Percentiles rank a stretch among this genome's conserved stretches.
phyloP scores from a whole-genome alignment of 2,329 filamentous ascomycete species.

The Monosporascus sp. region DNA sequence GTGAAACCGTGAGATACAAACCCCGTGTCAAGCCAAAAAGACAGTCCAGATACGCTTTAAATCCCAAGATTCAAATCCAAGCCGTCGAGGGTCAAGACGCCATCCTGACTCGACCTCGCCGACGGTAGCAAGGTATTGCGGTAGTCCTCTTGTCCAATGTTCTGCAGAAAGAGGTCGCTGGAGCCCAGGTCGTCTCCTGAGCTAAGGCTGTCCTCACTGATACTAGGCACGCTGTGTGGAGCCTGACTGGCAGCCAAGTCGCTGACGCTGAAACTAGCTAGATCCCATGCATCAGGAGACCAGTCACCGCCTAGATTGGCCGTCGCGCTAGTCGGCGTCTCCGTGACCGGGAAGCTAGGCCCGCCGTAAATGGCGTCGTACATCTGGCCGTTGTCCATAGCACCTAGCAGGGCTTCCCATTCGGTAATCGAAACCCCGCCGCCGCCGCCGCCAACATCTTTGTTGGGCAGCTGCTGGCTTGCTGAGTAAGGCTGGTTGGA shows the following conservation, averaged over 20 bases:
- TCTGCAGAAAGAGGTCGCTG: conserved; percentile 38
- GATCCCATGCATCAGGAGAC: conserved; percentile 55
- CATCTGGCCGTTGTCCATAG: conserved; percentile 71
- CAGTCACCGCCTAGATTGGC: conserved; percentile 36
- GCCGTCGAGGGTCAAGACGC: conserved; percentile 18
- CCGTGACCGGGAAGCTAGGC: conserved; percentile 42
- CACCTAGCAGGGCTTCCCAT: conserved; percentile 78
- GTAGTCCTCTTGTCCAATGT: conserved; percentile 35
- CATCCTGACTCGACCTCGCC: conserved; percentile 22
- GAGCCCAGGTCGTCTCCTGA: conserved; percentile 48
- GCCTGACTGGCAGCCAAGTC: conserved; percentile 41
- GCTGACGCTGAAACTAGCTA: conserved; percentile 45
- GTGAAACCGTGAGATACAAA: too few species aligned
- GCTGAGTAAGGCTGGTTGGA: conserved; percentile 27
- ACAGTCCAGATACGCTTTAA: conserved; percentile 7
- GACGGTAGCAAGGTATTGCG: conserved; percentile 22
- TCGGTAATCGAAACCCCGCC: conserved; percentile 57
- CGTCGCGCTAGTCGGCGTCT: conserved; percentile 37
- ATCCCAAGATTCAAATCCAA: conserved; percentile 17
- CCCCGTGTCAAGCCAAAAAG: not conserved
- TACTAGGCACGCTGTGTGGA: conserved; percentile 50
- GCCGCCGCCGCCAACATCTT: conserved; percentile 32
- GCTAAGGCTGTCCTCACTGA: conserved; percentile 55
- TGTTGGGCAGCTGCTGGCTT: conserved; percentile 25
- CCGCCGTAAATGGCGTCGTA: conserved; percentile 79